Conservation (phyloP, 208 protist species). For the Phytomonas francai region DNA sequence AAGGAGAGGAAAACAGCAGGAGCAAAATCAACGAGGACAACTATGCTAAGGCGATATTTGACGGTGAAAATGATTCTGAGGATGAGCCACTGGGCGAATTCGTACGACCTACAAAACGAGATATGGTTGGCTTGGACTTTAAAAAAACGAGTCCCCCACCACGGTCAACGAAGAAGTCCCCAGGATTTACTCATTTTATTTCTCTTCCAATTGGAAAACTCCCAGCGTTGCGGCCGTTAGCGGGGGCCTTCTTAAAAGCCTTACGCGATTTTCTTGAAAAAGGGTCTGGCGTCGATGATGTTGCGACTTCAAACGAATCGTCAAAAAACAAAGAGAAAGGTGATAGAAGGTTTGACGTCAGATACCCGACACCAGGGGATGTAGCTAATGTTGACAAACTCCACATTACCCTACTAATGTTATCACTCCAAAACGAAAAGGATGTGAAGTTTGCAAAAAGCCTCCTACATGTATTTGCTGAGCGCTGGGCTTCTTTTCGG, state of each 20-base stretch:
- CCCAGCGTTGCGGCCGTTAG: conserved; percentile 16
- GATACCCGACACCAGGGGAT: conserved; percentile 25
- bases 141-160: conserved; percentile 12
- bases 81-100: not conserved
- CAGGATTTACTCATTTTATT: conserved; percentile 77
- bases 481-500: conserved; percentile 9
- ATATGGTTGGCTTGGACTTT: not conserved
- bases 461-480: conserved; percentile 17
- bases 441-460: conserved; percentile 47
- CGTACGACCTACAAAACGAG: conserved; percentile 3
- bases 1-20: conserved; percentile 7
- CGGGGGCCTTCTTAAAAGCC: conserved; percentile 22
- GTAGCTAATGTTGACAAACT: conserved; percentile 33
- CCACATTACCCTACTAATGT: conserved; percentile 73
- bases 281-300: not conserved
- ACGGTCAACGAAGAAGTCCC: conserved; percentile 10
- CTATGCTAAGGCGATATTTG: not conserved
- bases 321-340: not conserved
- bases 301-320: not conserved
- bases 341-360: not conserved
- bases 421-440: conserved; percentile 39
- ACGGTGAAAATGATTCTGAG: conserved; percentile 7
- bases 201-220: conserved; percentile 63
- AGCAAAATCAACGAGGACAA: conserved; percentile 12
- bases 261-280: conserved; percentile 15